phyloP scores from a whole-genome alignment of 2,329 filamentous ascomycete genomes.

The Aspergillus awamori region DNA sequence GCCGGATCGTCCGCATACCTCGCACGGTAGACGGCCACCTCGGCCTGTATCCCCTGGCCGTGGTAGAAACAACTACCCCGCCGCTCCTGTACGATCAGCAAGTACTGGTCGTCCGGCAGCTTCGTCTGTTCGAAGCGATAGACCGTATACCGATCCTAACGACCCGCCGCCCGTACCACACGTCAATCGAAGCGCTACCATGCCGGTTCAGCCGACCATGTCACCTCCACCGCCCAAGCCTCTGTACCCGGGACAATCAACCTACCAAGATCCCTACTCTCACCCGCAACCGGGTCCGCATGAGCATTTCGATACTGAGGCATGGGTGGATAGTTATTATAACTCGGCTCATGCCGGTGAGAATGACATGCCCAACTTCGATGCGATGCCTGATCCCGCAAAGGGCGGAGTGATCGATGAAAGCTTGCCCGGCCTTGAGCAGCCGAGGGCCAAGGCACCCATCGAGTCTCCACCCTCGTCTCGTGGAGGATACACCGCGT shows the following conservation, averaged over 20 bases:
- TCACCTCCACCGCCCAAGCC: constrained; percentile 24
- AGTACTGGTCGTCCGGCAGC: constrained; percentile 28
- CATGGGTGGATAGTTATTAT: constrained; percentile 56
- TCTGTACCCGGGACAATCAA: constrained; percentile 40
- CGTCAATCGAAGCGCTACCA: constrained; percentile 41
- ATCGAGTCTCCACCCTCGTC: constrained; percentile 21
- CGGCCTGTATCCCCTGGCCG: constrained; percentile 29
- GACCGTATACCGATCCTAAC: constrained; percentile 32
- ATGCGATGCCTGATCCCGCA: constrained; percentile 52
- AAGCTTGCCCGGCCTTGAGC: constrained; percentile 38
- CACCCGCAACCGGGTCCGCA: constrained; percentile 21
- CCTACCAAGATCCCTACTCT: constrained; percentile 36
- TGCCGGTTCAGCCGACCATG: constrained; percentile 32
- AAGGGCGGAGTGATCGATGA: constrained; percentile 35
- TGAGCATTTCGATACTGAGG: constrained; percentile 34
- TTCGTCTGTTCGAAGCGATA: constrained; percentile 23
- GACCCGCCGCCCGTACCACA: constrained; percentile 33
- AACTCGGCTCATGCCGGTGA: constrained; percentile 52
- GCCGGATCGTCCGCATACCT: constrained; percentile 42
- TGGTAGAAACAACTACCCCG: constrained; percentile 28
- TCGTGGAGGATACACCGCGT: constrained; percentile 39
- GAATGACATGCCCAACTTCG: constrained; percentile 66
- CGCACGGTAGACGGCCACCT: constrained; percentile 34
- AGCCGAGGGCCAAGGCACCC: constrained; percentile 30
- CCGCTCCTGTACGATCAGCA: constrained; percentile 29